Evolutionary conservation across 176 grass and related monocot genomes (phyloP).

Genomic region (Rhynchospora tenuis): DNA sequence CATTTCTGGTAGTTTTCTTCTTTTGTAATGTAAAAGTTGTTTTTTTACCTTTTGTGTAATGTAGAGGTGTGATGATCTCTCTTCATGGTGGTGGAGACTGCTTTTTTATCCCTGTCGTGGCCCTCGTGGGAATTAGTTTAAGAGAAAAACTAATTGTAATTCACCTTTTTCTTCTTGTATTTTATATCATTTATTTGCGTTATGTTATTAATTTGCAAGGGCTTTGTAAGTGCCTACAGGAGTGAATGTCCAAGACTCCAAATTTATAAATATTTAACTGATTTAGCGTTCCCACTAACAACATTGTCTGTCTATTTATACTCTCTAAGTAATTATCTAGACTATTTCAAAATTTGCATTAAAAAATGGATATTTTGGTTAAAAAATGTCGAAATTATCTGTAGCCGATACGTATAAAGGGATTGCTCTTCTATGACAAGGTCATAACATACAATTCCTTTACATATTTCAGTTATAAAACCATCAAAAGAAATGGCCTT

Average conservation of each 20-base stretch:
- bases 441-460: too few relatives aligned
- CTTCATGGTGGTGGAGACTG: slow-evolving; percentile 26
- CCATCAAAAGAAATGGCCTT: too few relatives aligned
- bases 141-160: not conserved
- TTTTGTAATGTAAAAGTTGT: slow-evolving; percentile 8
- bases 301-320: not conserved
- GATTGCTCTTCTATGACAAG: too few relatives aligned
- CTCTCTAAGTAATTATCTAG: too few relatives aligned
- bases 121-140: slow-evolving; percentile 11
- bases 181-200: too few relatives aligned
- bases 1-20: not conserved
- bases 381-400: too few relatives aligned
- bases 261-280: not conserved
- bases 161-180: not conserved
- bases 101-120: slow-evolving; percentile 28
- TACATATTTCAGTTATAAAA: too few relatives aligned
- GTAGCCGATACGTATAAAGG: too few relatives aligned
- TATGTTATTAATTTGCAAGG: not conserved
- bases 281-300: not conserved
- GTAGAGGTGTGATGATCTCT: not conserved
- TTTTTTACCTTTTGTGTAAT: not conserved
- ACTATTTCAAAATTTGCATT: too few relatives aligned
- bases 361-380: too few relatives aligned
- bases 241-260: not conserved
- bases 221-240: not conserved